These are phyloP conservation scores for Ogataea glucozyma DNA, from an alignment of 805 yeast genomes.

Conservation along the genomic window DNA sequence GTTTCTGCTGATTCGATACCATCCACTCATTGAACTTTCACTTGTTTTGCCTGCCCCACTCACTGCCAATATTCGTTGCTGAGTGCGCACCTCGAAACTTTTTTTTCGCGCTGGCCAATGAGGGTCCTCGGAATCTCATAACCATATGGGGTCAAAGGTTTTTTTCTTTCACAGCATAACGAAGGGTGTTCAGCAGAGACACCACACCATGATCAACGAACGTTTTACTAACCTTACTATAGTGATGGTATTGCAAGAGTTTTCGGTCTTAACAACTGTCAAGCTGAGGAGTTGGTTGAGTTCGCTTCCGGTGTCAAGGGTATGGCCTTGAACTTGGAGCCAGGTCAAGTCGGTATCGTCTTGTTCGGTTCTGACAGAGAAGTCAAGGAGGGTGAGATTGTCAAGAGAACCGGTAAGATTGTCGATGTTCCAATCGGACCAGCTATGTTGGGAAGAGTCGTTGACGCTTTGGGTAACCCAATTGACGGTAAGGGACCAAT, in stretches of 20 bases:
- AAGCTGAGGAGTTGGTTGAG: slow-evolving; percentile 99
- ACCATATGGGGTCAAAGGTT: slow-evolving; percentile 18
- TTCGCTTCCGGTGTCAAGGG: slow-evolving; percentile 99
- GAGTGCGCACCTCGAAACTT: slow-evolving; percentile 6
- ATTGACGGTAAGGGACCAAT: slow-evolving; percentile 99
- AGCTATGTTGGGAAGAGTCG: slow-evolving; percentile 97
- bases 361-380: slow-evolving; percentile 98
- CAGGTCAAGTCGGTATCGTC: slow-evolving; percentile 99
- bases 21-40: no score
- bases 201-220: background rate
- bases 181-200: no score
- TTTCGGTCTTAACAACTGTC: slow-evolving; percentile 98
- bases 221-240: slow-evolving; percentile 39
- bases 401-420: slow-evolving; percentile 99
- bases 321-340: slow-evolving; percentile 99
- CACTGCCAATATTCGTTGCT: background rate
- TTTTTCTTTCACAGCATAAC: slow-evolving; percentile 7
- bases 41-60: background rate
- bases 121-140: slow-evolving; percentile 30
- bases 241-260: slow-evolving; percentile 99
- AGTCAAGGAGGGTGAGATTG: slow-evolving; percentile 99
- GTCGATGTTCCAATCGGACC: slow-evolving; percentile 99
- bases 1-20: no score
- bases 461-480: slow-evolving; percentile 98
- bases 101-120: slow-evolving; percentile 26